Conservation (phyloP, 2,329 filamentous ascomycete species). For the Neurospora crassa region DNA sequence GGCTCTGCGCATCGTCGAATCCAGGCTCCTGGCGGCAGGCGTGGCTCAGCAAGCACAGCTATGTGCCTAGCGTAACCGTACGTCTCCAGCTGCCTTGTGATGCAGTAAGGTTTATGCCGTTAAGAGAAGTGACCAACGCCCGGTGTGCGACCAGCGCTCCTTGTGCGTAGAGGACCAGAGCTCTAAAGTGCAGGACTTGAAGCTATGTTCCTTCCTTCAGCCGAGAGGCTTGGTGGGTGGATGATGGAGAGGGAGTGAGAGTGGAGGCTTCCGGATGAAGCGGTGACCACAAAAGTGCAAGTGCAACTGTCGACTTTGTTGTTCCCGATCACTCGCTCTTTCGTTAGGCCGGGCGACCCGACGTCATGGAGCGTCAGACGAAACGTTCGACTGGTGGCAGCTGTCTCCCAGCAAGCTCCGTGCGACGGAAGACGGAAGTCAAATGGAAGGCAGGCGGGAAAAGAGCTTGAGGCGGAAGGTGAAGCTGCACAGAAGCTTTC, state of each 20-base stretch:
- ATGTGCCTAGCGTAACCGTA: neutral
- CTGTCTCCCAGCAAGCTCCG: neutral
- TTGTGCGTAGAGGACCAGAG: neutral
- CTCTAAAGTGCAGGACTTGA: too few species aligned
- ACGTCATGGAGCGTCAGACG: neutral
- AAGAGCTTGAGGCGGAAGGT: neutral
- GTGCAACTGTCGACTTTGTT: neutral
- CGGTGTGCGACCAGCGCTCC: neutral
- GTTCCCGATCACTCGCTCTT: neutral
- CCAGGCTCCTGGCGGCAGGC: neutral
- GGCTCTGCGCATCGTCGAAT: neutral
- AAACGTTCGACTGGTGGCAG: neutral
- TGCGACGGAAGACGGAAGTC: neutral
- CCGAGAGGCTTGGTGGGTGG: neutral
- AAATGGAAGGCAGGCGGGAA: neutral
- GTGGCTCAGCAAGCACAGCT: neutral
- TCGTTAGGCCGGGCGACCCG: neutral
- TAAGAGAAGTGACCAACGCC: neutral
- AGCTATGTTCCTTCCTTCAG: neutral
- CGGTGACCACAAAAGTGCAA: neutral
- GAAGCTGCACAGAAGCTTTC: neutral
- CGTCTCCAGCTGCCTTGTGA: neutral
- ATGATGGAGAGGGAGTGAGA: neutral
- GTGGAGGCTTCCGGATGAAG: neutral
- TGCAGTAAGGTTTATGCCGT: neutral